These are phyloP conservation scores for Viridothelium virens DNA, from an alignment of 495 filamentous ascomycete genomes.

Conservation along the genomic window DNA sequence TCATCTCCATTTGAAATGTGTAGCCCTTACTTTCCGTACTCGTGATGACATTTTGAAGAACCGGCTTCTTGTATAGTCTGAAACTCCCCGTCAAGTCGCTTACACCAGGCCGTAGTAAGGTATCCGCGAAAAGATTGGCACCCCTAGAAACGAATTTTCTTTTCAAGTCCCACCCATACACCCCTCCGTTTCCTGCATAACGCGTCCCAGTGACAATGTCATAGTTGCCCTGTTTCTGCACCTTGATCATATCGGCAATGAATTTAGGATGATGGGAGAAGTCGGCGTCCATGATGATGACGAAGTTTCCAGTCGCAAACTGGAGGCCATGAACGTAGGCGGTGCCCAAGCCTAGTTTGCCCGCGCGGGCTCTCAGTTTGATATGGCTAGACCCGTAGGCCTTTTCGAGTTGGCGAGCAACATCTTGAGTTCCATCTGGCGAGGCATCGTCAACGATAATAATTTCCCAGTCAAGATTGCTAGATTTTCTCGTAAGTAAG, in stretches of 20 bases:
- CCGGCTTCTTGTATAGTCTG: slow-evolving; percentile 81
- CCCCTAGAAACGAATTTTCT: slow-evolving; percentile 84
- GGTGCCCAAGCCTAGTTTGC: slow-evolving; percentile 93
- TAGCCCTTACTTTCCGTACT: slow-evolving; percentile 92
- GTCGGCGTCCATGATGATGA: slow-evolving; percentile 99
- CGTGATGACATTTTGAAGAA: slow-evolving; percentile 81
- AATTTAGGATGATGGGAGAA: slow-evolving; percentile 98
- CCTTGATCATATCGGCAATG: slow-evolving; percentile 77
- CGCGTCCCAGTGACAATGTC: slow-evolving; percentile 96
- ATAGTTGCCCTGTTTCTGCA: slow-evolving; percentile 61
- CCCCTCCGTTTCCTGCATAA: slow-evolving; percentile 83
- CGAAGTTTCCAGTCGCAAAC: slow-evolving; percentile 79
- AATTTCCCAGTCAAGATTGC: slow-evolving; percentile 94
- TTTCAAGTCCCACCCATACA: slow-evolving; percentile 97
- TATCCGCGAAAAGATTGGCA: slow-evolving; percentile 93
- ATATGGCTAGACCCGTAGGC: slow-evolving; percentile 69
- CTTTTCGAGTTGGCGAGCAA: slow-evolving; percentile 82
- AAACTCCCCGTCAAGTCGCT: slow-evolving; percentile 94
- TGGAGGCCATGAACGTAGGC: slow-evolving; percentile 93
- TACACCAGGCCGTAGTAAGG: slow-evolving; percentile 88
- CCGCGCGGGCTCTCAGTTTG: slow-evolving; percentile 73
- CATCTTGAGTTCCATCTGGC: slow-evolving; percentile 84
- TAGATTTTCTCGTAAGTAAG: slow-evolving; percentile 28
- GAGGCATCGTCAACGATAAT: slow-evolving; percentile 97
- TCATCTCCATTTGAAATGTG: slow-evolving; percentile 98